Base-by-base conservation (phyloP, 805 yeast species). In the Cyberlindnera xylosilytica region DNA sequence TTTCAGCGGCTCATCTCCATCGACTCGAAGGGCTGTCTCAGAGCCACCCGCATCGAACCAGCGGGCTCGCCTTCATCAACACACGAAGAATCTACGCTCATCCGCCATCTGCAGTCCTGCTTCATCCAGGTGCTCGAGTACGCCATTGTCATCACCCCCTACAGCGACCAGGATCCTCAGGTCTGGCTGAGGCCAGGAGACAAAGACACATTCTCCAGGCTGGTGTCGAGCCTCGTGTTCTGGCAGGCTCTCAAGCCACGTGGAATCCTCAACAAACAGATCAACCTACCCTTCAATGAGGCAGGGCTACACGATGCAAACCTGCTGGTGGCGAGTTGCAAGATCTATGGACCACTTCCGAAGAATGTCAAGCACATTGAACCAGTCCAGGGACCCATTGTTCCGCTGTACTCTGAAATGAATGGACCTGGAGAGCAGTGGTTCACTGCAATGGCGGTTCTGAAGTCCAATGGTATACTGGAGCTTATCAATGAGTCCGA, bases 371-470 rank as follows among this genome's bases (percentile, higher is more conserved):
- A 46, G 48, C 44, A 46, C 29, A 31, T 51, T 6, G 54, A 41
- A n/a, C n/a, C 38, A 4, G 37, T 46, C 1, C 27, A 39, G 13
- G 56, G 55, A 2, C 54, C 56, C 2, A 15, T 20, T 2, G 53
- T 53, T 13, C 41, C 55, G 1, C 16, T 53, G 2, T 53, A 42
- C 34, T 38, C 49, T n/a, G 56, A 44, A 20, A 38, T 34, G 0
- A 58, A 64, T 18, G 86, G 79, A 54, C 34, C 13, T 2, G 33
- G 30, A 4, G 48, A 44, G 28, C 80, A 80, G 4, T 85, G 91
- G 91, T 83, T 83, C 55, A 72, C 70, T 39, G 78, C 85, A 1
- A 81, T 80, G 82, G 89, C 86, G 0, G 82, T 79, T 15, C 56
- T 85, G 32, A 78, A 76, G 55, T 74, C 83, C 1, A 71, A 79